These are phyloP conservation scores for Nepenthes gracilis DNA, from an alignment of 148 eudicot species.

Conservation along the genomic window DNA sequence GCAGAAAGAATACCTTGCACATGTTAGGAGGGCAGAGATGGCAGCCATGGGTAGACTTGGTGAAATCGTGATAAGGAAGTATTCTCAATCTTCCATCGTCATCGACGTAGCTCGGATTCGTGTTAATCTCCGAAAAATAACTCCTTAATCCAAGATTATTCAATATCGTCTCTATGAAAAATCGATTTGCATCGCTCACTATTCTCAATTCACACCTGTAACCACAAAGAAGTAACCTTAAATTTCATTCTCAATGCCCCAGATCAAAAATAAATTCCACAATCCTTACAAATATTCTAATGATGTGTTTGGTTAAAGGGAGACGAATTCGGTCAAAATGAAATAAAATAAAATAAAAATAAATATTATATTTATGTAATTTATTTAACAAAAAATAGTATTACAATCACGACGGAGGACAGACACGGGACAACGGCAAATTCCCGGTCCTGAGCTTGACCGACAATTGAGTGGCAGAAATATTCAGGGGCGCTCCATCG, in stretches of 20 bases:
- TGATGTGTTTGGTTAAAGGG: too few species aligned
- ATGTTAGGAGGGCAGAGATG: conserved; percentile 81
- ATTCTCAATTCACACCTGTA: conserved; percentile 79
- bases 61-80: conserved; percentile 51
- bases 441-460: too few species aligned
- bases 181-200: conserved; percentile 65
- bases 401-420: too few species aligned
- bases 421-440: too few species aligned
- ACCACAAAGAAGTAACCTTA: not conserved
- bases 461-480: too few species aligned
- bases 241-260: not conserved
- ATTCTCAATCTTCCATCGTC: conserved; percentile 61
- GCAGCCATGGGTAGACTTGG: conserved; percentile 43
- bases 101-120: conserved; percentile 60
- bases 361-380: too few species aligned
- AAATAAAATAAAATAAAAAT: too few species aligned
- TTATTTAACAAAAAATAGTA: too few species aligned
- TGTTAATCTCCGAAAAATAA: conserved; percentile 60
- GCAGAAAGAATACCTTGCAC: conserved; percentile 56
- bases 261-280: too few species aligned
- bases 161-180: conserved; percentile 65
- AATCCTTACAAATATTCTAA: too few species aligned
- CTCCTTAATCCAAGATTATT: conserved; percentile 45
- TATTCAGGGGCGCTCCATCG: too few species aligned
- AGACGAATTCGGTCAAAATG: too few species aligned